Evolutionary conservation across 1,139 yeast genomes (phyloP).

Genomic region (Geotrichum cucujoidarum): DNA sequence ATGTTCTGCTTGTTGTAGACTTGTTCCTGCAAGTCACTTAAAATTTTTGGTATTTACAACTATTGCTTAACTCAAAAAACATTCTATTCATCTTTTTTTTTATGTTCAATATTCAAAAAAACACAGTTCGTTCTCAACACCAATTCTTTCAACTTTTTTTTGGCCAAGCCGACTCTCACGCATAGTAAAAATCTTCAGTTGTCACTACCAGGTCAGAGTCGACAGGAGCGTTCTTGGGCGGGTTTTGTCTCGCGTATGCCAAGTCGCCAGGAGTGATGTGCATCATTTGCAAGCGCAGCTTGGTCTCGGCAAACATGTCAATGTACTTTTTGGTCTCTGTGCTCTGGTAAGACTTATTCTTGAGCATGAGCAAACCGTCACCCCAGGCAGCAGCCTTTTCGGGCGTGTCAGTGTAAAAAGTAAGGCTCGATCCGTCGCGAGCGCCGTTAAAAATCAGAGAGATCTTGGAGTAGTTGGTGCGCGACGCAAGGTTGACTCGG

Average conservation of each 20-base stretch:
- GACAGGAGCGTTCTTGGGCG: not conserved
- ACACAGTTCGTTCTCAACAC: not conserved
- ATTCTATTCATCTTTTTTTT: too few relatives aligned
- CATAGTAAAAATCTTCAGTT: conserved; percentile 31
- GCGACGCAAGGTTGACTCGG: conserved; percentile 27
- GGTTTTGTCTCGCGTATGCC: conserved; percentile 28
- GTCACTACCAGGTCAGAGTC: conserved; percentile 18
- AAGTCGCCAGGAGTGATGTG: conserved; percentile 43
- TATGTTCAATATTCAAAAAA: not conserved
- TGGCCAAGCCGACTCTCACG: conserved; percentile 13
- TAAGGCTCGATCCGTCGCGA: conserved; percentile 36
- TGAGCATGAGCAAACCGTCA: conserved; percentile 68
- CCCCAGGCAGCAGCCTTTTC: conserved; percentile 71
- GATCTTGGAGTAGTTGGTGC: conserved; percentile 31
- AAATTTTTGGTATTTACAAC: not conserved
- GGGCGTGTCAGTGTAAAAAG: conserved; percentile 65
- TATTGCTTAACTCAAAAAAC: not conserved
- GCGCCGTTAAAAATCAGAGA: conserved; percentile 27
- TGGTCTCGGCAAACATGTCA: conserved; percentile 51
- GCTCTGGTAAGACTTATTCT: conserved; percentile 43
- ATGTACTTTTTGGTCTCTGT: conserved; percentile 57
- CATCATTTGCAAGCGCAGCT: conserved; percentile 62
- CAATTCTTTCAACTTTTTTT: not conserved
- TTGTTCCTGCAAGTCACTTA: not conserved
- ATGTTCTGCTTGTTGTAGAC: not conserved